Conservation (phyloP, 2,329 filamentous ascomycete species). For the Stylonectria norvegica region DNA sequence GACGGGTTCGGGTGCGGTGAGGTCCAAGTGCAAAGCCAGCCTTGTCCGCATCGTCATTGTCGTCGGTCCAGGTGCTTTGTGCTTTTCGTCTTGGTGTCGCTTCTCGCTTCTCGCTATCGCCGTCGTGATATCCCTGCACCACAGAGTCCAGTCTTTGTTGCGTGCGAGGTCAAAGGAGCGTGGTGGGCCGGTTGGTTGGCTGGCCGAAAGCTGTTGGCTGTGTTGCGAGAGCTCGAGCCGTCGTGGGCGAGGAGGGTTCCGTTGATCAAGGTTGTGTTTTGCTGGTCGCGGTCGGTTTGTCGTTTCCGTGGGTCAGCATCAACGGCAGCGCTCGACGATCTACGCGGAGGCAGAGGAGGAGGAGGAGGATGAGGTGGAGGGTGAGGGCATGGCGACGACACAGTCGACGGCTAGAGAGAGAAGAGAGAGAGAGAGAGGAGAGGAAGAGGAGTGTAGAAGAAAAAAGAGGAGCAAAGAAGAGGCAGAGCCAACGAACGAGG, state of each 20-base stretch:
- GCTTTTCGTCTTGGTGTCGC: too few species aligned
- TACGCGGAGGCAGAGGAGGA: conserved; percentile 13
- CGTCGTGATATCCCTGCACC: too few species aligned
- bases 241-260: not conserved
- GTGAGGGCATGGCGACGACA: conserved; percentile 28
- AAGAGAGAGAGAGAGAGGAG: conserved; percentile 10
- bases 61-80: not conserved
- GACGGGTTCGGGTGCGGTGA: not conserved
- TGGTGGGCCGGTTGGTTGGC: too few species aligned
- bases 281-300: conserved; percentile 4
- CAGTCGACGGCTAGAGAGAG: conserved; percentile 23
- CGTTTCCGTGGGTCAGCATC: conserved; percentile 9
- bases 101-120: too few species aligned
- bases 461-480: conserved; percentile 8
- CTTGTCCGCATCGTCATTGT: not conserved
- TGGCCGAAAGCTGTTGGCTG: too few species aligned
- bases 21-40: not conserved
- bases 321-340: conserved; percentile 16
- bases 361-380: too few species aligned
- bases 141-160: too few species aligned
- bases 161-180: too few species aligned
- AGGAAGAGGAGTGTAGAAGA: conserved; percentile 8
- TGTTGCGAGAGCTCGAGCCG: too few species aligned
- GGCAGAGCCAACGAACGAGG: conserved; percentile 3
- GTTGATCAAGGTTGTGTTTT: conserved; percentile 1